These are phyloP conservation scores for Ilex aquifolium DNA, from an alignment of 257 asterid genomes.

Conservation along the genomic window DNA sequence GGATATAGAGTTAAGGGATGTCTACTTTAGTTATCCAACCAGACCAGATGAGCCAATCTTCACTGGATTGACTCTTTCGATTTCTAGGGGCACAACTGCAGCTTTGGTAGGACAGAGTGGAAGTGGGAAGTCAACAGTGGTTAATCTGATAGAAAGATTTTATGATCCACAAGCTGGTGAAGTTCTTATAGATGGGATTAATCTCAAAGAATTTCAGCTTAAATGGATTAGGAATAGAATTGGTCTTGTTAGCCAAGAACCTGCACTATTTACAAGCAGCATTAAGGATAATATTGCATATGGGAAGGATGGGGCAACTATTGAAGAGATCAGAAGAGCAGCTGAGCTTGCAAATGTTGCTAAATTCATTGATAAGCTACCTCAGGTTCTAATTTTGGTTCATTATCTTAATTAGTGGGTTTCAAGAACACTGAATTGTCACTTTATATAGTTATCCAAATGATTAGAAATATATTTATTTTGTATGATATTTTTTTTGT, in stretches of 20 bases:
- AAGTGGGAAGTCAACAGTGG: conserved; percentile 73
- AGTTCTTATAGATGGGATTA: conserved; percentile 2
- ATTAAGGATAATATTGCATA: conserved; percentile 65
- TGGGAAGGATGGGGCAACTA: conserved; percentile 59
- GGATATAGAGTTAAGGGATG: conserved; percentile 46
- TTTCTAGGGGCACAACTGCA: conserved; percentile 50
- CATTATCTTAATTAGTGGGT: too few species aligned
- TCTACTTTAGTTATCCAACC: conserved; percentile 56
- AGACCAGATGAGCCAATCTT: conserved; percentile 54
- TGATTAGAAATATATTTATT: too few species aligned
- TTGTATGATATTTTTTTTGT: too few species aligned
- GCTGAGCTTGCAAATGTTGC: conserved; percentile 68
- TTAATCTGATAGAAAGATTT: conserved; percentile 65
- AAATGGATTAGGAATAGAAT: conserved; percentile 69
- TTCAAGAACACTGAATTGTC: too few species aligned
- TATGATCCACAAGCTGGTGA: conserved; percentile 64
- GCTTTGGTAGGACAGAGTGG: conserved; percentile 86
- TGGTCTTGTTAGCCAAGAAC: conserved; percentile 81
- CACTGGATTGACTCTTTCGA: conserved; percentile 48
- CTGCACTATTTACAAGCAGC: conserved; percentile 62
- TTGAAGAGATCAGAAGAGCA: conserved; percentile 54
- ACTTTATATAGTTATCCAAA: too few species aligned
- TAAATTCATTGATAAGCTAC: conserved; percentile 57
- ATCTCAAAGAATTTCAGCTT: conserved; percentile 55
- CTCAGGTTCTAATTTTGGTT: conserved; percentile 31